Evolutionary conservation across 2,329 filamentous ascomycete species (phyloP).

Genomic region (Orbilia brochopaga): DNA sequence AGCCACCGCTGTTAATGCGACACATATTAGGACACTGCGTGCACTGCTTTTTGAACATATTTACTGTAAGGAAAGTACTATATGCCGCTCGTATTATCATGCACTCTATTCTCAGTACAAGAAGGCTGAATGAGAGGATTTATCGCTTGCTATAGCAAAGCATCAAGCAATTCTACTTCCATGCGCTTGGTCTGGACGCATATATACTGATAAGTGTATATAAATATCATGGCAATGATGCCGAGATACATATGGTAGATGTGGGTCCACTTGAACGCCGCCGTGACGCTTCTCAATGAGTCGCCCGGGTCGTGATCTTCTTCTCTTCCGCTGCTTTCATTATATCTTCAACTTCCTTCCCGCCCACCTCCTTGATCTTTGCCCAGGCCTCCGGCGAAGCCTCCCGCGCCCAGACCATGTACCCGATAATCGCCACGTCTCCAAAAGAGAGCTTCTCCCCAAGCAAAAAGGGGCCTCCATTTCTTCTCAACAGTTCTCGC

Average conservation of each 20-base stretch:
- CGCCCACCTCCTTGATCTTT: constrained; percentile 35
- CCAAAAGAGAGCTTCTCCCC: constrained; percentile 59
- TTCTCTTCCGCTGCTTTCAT: constrained; percentile 30
- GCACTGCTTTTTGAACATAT: no score
- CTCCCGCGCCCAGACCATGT: constrained; percentile 34
- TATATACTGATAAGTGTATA: no score
- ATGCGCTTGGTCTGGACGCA: no score
- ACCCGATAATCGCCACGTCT: constrained; percentile 58
- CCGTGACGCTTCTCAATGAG: constrained; percentile 4
- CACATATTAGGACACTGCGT: no score
- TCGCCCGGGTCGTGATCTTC: constrained; percentile 8
- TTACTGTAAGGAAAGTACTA: no score
- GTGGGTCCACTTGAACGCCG: not conserved
- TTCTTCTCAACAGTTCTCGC: constrained; percentile 56
- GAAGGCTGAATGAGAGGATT: no score
- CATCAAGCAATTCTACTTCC: no score
- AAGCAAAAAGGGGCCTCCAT: constrained; percentile 56
- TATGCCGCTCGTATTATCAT: no score
- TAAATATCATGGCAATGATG: not conserved
- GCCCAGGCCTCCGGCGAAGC: constrained; percentile 7
- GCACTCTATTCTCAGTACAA: no score
- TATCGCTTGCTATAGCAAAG: no score
- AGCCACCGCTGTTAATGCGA: no score
- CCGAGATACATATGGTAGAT: not conserved
- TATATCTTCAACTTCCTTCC: constrained; percentile 30